Conservation (phyloP, 495 filamentous ascomycete species). For the Hypoxylon fuscum region DNA sequence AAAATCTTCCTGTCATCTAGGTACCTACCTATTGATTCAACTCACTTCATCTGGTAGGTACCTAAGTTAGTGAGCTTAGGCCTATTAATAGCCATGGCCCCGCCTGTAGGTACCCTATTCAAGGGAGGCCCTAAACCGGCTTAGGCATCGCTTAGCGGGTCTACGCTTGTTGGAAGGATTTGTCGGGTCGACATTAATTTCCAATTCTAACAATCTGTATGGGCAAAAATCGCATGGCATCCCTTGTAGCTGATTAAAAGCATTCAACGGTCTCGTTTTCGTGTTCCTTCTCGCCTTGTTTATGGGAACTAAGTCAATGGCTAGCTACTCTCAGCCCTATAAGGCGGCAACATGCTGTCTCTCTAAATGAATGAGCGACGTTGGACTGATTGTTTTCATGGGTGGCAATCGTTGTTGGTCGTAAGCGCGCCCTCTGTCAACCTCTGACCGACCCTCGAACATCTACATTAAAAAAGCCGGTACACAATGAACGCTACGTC, state of each 20-base stretch:
- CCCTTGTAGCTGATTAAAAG: neutral
- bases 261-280: neutral
- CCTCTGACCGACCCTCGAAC: neutral
- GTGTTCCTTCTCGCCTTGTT: neutral
- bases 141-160: too few species aligned
- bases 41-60: too few species aligned
- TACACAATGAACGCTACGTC: too few species aligned
- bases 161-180: neutral
- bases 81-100: too few species aligned
- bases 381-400: too few species aligned
- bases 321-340: slow-evolving; percentile 6
- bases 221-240: neutral
- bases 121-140: too few species aligned
- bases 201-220: neutral
- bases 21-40: too few species aligned
- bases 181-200: neutral
- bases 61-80: too few species aligned
- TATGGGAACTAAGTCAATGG: neutral
- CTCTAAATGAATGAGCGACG: neutral
- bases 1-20: too few species aligned
- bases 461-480: too few species aligned
- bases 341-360: neutral
- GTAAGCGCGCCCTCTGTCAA: too few species aligned
- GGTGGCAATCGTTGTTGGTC: too few species aligned
- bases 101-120: neutral